Conservation (phyloP, 176 grass and related monocot genomes). For the Oryza australiensis region DNA sequence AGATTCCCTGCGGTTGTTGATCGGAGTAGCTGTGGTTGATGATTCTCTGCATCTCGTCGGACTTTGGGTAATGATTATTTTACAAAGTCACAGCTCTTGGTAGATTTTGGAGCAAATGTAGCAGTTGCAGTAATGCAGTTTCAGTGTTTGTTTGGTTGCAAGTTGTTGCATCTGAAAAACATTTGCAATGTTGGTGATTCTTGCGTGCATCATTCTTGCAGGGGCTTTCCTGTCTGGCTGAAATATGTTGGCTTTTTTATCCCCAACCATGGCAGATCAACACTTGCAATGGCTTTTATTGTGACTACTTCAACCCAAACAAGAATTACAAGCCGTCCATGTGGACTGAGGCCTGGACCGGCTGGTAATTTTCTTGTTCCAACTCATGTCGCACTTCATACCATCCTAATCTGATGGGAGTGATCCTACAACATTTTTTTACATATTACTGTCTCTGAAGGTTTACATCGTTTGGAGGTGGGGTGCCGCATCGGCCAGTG, state of each 20-base stretch:
- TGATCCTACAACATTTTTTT: not conserved
- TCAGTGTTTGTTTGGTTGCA: not conserved
- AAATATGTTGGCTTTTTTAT: slow-evolving; percentile 72
- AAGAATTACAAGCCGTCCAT: slow-evolving; percentile 66
- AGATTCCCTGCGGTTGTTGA: too few relatives aligned
- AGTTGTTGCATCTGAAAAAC: not conserved
- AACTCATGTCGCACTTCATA: not conserved
- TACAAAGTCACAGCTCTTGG: not conserved
- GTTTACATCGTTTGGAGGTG: slow-evolving; percentile 80
- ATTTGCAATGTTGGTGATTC: slow-evolving; percentile 4
- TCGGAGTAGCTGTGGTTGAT: too few relatives aligned
- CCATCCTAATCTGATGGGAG: not conserved
- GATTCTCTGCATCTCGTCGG: too few relatives aligned
- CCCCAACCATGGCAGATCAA: slow-evolving; percentile 60
- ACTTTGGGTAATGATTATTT: slow-evolving; percentile 59
- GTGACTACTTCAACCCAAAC: slow-evolving; percentile 87
- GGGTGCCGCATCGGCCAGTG: slow-evolving; percentile 75
- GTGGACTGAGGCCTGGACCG: slow-evolving; percentile 98
- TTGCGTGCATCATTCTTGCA: too few relatives aligned
- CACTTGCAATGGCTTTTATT: slow-evolving; percentile 95
- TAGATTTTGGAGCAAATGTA: slow-evolving; percentile 8
- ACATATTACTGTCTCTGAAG: slow-evolving; percentile 20
- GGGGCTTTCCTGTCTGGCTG: slow-evolving; percentile 97
- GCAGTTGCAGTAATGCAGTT: not conserved
- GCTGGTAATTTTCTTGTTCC: slow-evolving; percentile 54